A percentile compares a stretch with the other conserved stretches of the same genome.
Evolutionary conservation across 208 protist species (phyloP).

Genomic region (Trichomonas tenax): DNA sequence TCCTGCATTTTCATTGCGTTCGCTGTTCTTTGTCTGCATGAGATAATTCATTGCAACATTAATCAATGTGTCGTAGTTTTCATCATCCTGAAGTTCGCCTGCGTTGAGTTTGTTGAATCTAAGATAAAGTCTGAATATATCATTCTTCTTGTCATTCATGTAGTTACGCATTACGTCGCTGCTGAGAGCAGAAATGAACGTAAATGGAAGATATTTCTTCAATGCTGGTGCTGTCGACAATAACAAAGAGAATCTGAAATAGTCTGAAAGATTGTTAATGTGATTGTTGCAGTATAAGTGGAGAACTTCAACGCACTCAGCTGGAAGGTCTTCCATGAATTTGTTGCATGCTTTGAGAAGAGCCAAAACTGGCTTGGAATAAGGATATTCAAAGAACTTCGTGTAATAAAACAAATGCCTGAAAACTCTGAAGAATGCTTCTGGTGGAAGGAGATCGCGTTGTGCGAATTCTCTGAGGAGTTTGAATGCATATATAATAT

Average conservation of each 20-base stretch:
- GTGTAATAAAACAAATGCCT: neutral
- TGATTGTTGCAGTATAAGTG: neutral
- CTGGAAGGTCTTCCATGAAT: neutral
- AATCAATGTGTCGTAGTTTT: neutral
- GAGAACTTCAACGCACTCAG: neutral
- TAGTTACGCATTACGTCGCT: neutral
- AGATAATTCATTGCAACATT: neutral
- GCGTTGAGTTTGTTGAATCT: neutral
- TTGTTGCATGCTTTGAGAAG: neutral
- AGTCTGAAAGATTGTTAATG: neutral
- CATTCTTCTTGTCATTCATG: neutral
- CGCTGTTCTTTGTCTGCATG: neutral
- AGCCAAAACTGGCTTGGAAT: neutral
- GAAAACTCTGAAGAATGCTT: neutral
- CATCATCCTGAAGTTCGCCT: neutral
- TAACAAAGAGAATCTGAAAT: neutral
- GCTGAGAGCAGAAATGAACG: neutral
- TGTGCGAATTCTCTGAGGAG: neutral
- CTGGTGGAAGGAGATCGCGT: neutral
- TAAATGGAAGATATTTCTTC: neutral
- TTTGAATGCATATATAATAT: neutral
- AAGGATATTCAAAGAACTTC: neutral
- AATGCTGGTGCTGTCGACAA: neutral
- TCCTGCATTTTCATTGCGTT: neutral
- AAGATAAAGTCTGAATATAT: neutral